phyloP scores from a whole-genome alignment of 257 asterid species.

The Scutellaria barbata region DNA sequence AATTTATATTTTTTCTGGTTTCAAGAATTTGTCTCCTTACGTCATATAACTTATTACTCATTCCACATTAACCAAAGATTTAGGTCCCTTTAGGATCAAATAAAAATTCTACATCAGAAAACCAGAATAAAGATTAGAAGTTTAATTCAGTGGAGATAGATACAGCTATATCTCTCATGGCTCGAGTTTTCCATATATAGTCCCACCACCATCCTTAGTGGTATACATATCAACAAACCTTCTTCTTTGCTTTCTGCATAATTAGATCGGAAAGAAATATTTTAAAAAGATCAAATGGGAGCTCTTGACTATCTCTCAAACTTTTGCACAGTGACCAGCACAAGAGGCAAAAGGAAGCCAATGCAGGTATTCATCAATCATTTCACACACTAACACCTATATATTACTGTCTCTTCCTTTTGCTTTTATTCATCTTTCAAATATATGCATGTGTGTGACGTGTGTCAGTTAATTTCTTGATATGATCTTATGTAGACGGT shows the following conservation, averaged over 20 bases:
- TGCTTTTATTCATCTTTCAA: no score
- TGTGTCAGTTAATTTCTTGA: no score
- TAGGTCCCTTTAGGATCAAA: no score
- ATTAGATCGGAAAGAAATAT: neutral
- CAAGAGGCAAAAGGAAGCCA: conserved; percentile 65
- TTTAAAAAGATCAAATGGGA: conserved; percentile 53
- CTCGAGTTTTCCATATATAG: conserved; percentile 5
- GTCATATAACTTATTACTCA: no score
- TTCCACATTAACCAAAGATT: no score
- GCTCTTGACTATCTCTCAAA: conserved; percentile 86
- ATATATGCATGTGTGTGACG: no score
- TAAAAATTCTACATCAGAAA: no score
- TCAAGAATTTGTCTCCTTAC: no score
- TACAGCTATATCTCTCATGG: conserved; percentile 42
- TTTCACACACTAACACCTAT: conserved; percentile 32
- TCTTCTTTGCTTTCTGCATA: conserved; percentile 37
- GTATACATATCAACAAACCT: conserved; percentile 38
- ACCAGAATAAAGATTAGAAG: neutral
- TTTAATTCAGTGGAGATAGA: neutral
- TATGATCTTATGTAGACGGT: conserved; percentile 59
- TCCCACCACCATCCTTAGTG: conserved; percentile 37
- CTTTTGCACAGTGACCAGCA: conserved; percentile 75
- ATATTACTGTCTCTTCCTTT: conserved; percentile 1
- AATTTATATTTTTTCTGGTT: no score
- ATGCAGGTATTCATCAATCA: conserved; percentile 63